These are phyloP conservation scores for Yamadazyma sp. DNA, from an alignment of 805 yeast species.

Conservation along the genomic window DNA sequence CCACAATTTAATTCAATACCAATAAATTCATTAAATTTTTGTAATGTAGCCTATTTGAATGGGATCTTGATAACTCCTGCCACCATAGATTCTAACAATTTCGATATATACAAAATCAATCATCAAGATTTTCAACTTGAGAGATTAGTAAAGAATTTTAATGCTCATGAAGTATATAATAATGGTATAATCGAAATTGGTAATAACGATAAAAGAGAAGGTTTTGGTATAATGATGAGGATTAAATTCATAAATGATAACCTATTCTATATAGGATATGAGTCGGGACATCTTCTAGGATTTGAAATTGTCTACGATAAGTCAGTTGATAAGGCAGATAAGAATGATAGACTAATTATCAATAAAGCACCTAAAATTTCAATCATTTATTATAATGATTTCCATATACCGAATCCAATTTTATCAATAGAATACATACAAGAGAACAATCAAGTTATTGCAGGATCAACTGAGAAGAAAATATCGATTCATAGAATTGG, in stretches of 20 bases:
- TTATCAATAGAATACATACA: conserved; percentile 40
- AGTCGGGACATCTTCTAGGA: conserved; percentile 57
- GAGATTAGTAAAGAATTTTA: conserved; percentile 33
- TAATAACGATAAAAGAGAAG: conserved; percentile 17
- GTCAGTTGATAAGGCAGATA: background rate
- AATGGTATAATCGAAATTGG: conserved; percentile 12
- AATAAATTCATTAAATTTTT: conserved; percentile 70
- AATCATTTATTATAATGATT: conserved; percentile 20
- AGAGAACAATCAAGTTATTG: conserved; percentile 25
- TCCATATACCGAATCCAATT: conserved; percentile 56
- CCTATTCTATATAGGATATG: conserved; percentile 56
- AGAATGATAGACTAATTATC: conserved; percentile 14
- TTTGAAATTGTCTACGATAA: conserved; percentile 17
- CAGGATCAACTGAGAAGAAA: conserved; percentile 50
- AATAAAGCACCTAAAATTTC: conserved; percentile 22
- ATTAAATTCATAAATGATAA: conserved; percentile 34
- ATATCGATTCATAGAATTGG: conserved; percentile 16
- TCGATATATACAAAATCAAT: conserved; percentile 55
- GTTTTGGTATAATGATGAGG: conserved; percentile 68
- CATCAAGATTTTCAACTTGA: conserved; percentile 9
- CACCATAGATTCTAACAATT: conserved; percentile 56
- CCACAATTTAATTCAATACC: conserved; percentile 46
- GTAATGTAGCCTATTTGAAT: conserved; percentile 50
- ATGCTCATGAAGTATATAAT: conserved; percentile 19
- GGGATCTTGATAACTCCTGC: conserved; percentile 55